Base-by-base conservation (phyloP, 805 yeast species). In the Zygotorulaspora sp. region DNA sequence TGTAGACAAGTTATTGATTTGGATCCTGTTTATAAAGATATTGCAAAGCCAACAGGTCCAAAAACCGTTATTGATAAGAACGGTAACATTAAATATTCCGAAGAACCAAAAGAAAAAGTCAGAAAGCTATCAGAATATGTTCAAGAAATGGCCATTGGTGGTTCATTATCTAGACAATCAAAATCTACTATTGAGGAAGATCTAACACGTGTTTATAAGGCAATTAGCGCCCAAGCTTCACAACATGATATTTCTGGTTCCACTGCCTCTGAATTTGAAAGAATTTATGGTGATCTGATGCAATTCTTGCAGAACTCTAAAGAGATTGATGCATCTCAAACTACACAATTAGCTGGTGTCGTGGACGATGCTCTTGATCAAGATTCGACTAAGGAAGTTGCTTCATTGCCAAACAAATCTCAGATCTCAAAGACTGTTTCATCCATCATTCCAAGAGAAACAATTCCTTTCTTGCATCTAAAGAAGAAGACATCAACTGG, bases 71-170 rank as follows among this genome's bases (percentile, higher is more conserved):
- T 92, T 52, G 95, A 85, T 56, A 74, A 78, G 48, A 86, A 82
- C 70, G 98, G 98, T 66, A 84, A 80, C 60, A 77, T 92, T 57
- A 74, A 71, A 43, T 92, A 87, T 67, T 72, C 78, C 44, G 98
- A 92, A 70, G 82, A 74, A 45, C 80, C 86, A 61, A 84, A 95
- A 67, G 85, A 89, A 34, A 77, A 90, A 45, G 94, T 89, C 47
- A 81, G 97, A 67, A 92, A 92, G 64, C 75, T 92, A 48, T 96
- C 92, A 68, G 90, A 89, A 63, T 92, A 92, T 63, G 97, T 92
- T 49, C 76, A 79, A 60, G 95, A 86, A 66, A 89, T 92, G 97
- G 95, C 97, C 37, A 80, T 77, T 58, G 98, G 98, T 67, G 89
- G 95, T 53, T 79, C 78, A 49, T 67, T 86, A 58, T 85, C 97